Percentiles rank a stretch among this genome's conserved stretches.
phyloP scores from a whole-genome alignment of 1,284 basidiomycete species.

The Ganoderma meredithae region DNA sequence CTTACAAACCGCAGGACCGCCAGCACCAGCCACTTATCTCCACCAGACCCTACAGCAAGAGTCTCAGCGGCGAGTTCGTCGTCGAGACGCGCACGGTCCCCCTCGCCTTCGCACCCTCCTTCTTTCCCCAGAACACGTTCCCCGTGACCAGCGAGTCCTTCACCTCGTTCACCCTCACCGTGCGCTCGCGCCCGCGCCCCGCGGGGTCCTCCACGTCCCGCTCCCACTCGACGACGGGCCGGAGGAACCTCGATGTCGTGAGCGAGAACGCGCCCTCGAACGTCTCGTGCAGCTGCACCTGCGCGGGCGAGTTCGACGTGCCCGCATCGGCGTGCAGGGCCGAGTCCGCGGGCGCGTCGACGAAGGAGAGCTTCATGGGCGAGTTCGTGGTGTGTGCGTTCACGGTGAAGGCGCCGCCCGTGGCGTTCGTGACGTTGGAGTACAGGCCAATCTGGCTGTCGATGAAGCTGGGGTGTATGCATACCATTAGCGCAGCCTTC shows the following conservation, averaged over 20 bases:
- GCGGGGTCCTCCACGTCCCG: constrained; percentile 22
- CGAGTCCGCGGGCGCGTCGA: constrained; percentile 48
- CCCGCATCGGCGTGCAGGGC: constrained; percentile 42
- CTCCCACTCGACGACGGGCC: constrained; percentile 20
- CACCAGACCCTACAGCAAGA: not conserved
- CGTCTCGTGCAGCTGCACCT: constrained; percentile 46
- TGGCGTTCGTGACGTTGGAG: constrained; percentile 36
- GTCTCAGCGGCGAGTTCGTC: constrained; percentile 17
- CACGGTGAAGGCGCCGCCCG: constrained; percentile 44
- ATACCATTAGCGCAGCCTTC: no score
- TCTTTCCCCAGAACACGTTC: constrained; percentile 1
- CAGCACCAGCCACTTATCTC: not conserved
- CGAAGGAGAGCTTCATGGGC: constrained; percentile 44
- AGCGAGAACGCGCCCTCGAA: constrained; percentile 53
- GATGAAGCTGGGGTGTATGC: constrained; percentile 5
- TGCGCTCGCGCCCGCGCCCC: constrained; percentile 12
- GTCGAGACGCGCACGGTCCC: constrained; percentile 5
- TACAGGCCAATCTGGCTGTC: constrained; percentile 13
- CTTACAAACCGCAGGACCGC: not conserved
- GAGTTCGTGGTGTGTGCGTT: constrained; percentile 34
- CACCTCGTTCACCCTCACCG: not conserved
- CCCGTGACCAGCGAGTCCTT: not conserved
- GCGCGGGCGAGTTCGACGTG: constrained; percentile 43
- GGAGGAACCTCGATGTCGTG: constrained; percentile 36
- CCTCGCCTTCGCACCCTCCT: not conserved